Percentiles rank a stretch among this genome's conserved stretches.
Evolutionary conservation across 805 yeast genomes (phyloP).

Genomic region (Wickerhamiella azymoides): DNA sequence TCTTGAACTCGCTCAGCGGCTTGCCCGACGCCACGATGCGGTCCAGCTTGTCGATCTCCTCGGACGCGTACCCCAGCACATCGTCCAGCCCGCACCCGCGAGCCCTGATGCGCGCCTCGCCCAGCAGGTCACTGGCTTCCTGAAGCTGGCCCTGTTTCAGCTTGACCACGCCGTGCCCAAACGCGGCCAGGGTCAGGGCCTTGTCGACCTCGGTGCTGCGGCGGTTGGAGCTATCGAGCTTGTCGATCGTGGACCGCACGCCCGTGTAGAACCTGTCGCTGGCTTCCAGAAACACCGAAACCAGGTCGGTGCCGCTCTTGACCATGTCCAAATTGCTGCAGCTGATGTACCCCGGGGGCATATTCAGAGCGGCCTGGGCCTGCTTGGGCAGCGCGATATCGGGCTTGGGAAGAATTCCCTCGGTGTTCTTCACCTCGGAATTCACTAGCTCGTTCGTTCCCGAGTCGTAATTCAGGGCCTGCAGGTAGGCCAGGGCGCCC

Average conservation of each 20-base stretch:
- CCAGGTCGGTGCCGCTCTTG: slow-evolving; percentile 9
- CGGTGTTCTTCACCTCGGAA: slow-evolving; percentile 22
- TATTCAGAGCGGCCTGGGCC: neutral
- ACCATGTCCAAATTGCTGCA: slow-evolving; percentile 6
- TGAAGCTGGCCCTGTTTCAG: slow-evolving; percentile 44
- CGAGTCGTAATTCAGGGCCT: slow-evolving; percentile 46
- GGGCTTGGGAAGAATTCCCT: slow-evolving; percentile 1
- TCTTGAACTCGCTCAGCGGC: slow-evolving; percentile 3
- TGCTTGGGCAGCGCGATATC: neutral
- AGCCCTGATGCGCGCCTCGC: slow-evolving; percentile 61
- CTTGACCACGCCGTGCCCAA: slow-evolving; percentile 70
- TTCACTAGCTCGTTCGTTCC: neutral
- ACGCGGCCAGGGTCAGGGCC: slow-evolving; percentile 65
- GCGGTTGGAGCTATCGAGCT: slow-evolving; percentile 10
- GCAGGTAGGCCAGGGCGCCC: slow-evolving; percentile 55
- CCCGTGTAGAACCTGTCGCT: slow-evolving; percentile 13
- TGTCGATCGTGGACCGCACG: slow-evolving; percentile 13
- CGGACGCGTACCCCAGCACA: slow-evolving; percentile 48
- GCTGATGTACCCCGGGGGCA: slow-evolving; percentile 7
- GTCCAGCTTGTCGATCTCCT: slow-evolving; percentile 46
- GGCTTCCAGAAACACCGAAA: slow-evolving; percentile 10
- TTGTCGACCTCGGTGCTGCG: slow-evolving; percentile 33
- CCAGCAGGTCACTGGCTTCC: slow-evolving; percentile 45
- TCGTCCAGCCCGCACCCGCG: slow-evolving; percentile 50
- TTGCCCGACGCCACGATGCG: slow-evolving; percentile 6